Conservation (phyloP, 108 stramenopile genomes). For the Thalassiosira profunda region DNA sequence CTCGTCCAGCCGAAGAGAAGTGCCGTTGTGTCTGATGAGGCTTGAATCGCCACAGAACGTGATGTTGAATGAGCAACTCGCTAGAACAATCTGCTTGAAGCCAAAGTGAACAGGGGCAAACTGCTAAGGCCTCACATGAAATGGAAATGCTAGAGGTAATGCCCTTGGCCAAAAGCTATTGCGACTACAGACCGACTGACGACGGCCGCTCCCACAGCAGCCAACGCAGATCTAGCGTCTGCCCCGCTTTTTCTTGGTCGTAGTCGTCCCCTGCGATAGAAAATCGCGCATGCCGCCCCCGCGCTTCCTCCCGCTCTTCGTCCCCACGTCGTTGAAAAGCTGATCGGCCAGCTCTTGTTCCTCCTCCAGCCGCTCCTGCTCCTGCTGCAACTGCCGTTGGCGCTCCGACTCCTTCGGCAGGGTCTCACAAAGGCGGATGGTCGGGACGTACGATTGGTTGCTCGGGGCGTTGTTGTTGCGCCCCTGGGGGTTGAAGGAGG, state of each 20-base stretch:
- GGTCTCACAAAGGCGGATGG: constrained; percentile 39
- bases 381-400: constrained; percentile 46
- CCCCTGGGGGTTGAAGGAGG: constrained; percentile 14
- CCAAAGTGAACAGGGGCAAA: too few species aligned
- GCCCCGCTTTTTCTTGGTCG: constrained; percentile 37
- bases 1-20: constrained; percentile 47
- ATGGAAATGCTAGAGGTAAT: too few species aligned
- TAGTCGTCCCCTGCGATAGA: constrained; percentile 22
- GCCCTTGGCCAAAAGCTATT: too few species aligned
- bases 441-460: background rate
- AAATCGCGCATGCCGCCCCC: constrained; percentile 23
- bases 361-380: constrained; percentile 54
- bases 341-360: constrained; percentile 64
- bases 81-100: too few species aligned
- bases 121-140: too few species aligned
- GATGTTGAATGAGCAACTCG: too few species aligned
- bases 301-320: constrained; percentile 25
- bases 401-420: constrained; percentile 59
- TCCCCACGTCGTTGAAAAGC: constrained; percentile 59
- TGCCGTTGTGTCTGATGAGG: too few species aligned
- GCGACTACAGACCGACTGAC: too few species aligned
- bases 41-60: too few species aligned
- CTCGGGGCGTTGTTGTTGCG: background rate
- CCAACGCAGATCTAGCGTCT: constrained; percentile 41
- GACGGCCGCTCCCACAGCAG: too few species aligned